Evolutionary conservation across 2,329 filamentous ascomycete species (phyloP).

Genomic region (Penicillium polonicum): DNA sequence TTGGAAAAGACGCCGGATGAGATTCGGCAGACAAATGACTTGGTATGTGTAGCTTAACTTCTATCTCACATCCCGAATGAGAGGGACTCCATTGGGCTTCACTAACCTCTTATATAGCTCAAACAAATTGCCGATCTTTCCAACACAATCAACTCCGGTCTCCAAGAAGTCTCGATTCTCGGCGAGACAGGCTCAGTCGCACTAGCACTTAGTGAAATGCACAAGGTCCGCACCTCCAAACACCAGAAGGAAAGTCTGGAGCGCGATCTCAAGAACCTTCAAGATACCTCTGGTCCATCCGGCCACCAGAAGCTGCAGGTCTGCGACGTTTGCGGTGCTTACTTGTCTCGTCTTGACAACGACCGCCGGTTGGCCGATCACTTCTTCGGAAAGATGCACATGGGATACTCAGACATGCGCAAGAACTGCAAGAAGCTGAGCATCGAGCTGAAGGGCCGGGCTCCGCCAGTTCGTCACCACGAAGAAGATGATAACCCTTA

Average conservation of each 20-base stretch:
- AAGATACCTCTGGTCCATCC: constrained; percentile 86
- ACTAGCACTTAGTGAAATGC: constrained; percentile 81
- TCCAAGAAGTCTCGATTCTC: constrained; percentile 82
- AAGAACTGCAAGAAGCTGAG: constrained; percentile 86
- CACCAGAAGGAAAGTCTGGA: constrained; percentile 80
- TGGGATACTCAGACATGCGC: constrained; percentile 97
- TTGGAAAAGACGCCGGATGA: constrained; percentile 98
- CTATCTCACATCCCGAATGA: neutral
- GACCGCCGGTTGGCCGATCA: constrained; percentile 92
- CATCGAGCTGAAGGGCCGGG: constrained; percentile 76
- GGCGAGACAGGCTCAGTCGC: constrained; percentile 79
- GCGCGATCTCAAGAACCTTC: constrained; percentile 82
- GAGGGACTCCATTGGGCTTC: no score
- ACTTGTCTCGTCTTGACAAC: constrained; percentile 88
- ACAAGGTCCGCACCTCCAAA: constrained; percentile 77
- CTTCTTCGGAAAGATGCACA: constrained; percentile 99
- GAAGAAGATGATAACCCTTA: constrained; percentile 55
- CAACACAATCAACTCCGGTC: constrained; percentile 73
- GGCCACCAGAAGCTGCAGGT: constrained; percentile 98
- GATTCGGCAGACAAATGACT: constrained; percentile 87
- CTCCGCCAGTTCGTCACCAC: constrained; percentile 58
- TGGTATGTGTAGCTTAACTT: constrained; percentile 50
- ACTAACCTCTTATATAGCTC: constrained; percentile 49
- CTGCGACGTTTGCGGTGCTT: constrained; percentile 96
- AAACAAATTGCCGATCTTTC: constrained; percentile 81